These are phyloP conservation scores for Brettanomyces bruxellensis DNA, from an alignment of 805 yeast genomes.

Conservation along the genomic window DNA sequence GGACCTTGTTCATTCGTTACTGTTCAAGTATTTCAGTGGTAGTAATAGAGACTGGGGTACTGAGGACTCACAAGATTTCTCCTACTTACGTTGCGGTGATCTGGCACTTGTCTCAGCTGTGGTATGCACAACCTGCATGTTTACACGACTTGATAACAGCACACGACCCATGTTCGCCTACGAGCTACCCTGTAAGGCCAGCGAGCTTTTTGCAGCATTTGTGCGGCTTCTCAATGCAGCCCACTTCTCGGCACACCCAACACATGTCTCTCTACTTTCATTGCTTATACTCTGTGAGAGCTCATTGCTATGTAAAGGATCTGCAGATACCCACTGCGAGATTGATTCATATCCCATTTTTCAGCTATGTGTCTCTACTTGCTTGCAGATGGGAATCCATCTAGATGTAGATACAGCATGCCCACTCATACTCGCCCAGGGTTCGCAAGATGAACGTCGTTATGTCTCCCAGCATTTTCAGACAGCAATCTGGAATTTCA, in stretches of 20 bases:
- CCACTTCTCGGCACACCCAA: slow-evolving; percentile 5
- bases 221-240: slow-evolving; percentile 6
- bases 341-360: slow-evolving; percentile 5
- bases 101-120: slow-evolving; percentile 7
- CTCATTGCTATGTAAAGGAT: slow-evolving; percentile 1
- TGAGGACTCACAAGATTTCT: slow-evolving; percentile 3
- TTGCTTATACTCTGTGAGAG: slow-evolving; percentile 2
- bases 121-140: slow-evolving; percentile 5
- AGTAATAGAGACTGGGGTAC: neutral
- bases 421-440: neutral
- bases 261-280: slow-evolving; percentile 4
- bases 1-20: neutral
- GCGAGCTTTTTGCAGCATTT: neutral
- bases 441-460: neutral
- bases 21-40: neutral
- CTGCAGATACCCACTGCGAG: neutral
- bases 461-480: neutral
- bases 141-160: neutral
- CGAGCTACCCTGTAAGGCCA: neutral
- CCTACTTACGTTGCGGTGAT: slow-evolving; percentile 5
- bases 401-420: neutral
- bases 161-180: neutral
- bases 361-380: slow-evolving; percentile 3
- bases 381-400: slow-evolving; percentile 6
- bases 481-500: slow-evolving; percentile 11